A percentile compares a stretch with the other conserved stretches of the same genome.
Conservation (phyloP, 495 filamentous ascomycete species). For the Neurospora sp. region DNA sequence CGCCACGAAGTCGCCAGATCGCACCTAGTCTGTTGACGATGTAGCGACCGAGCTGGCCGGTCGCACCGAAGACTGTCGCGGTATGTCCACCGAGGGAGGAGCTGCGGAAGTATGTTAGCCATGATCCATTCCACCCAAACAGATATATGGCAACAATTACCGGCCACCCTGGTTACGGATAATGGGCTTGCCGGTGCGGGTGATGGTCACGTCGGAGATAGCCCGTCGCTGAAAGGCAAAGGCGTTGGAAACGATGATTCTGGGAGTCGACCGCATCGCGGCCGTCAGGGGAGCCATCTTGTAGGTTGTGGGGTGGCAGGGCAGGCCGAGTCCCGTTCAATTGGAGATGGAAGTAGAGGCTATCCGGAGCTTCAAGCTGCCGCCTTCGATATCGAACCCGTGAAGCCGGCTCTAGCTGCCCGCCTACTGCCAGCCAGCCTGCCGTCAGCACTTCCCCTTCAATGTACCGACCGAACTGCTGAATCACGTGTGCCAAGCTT, state of each 20-base stretch:
- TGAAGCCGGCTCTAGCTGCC: background rate
- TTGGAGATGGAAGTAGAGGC: constrained; percentile 19
- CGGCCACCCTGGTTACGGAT: constrained; percentile 73
- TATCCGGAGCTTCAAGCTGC: constrained; percentile 10
- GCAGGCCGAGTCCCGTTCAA: constrained; percentile 21
- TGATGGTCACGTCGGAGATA: constrained; percentile 73
- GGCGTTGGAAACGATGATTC: constrained; percentile 15
- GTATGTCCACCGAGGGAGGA: constrained; percentile 63
- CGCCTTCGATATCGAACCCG: constrained; percentile 5
- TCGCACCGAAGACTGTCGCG: constrained; percentile 95
- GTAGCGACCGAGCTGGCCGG: constrained; percentile 91
- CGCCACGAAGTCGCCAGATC: constrained; percentile 1
- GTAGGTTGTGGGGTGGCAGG: constrained; percentile 24
- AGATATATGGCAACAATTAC: constrained; percentile 41
- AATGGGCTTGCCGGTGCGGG: constrained; percentile 79
- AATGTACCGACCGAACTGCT: background rate
- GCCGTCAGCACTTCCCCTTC: background rate
- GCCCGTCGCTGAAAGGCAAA: constrained; percentile 32
- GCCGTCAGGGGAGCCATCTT: constrained; percentile 41
- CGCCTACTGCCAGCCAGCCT: background rate
- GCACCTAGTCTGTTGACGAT: constrained; percentile 93
- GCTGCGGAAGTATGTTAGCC: constrained; percentile 8
- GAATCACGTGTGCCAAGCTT: constrained; percentile 10
- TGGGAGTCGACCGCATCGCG: constrained; percentile 34
- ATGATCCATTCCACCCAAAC: constrained; percentile 5